Percentiles rank a stretch among this genome's conserved stretches.
These are phyloP conservation scores for Selenicereus undatus DNA, from an alignment of 148 eudicot species.

Conservation along the genomic window DNA sequence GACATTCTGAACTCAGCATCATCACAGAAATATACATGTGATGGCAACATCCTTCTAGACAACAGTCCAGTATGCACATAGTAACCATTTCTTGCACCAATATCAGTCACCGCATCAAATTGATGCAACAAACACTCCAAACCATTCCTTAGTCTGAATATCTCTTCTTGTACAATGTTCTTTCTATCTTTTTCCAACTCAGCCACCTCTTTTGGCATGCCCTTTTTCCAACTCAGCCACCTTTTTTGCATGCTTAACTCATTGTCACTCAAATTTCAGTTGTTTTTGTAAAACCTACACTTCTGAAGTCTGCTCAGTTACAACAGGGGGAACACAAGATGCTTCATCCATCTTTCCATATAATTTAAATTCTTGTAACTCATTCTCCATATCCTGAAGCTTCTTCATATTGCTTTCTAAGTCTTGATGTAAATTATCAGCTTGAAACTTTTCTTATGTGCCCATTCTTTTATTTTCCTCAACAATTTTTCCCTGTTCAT, in stretches of 20 bases:
- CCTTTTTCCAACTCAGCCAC: slow-evolving; percentile 40
- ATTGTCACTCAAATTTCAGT: slow-evolving; percentile 60
- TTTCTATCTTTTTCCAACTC: slow-evolving; percentile 51
- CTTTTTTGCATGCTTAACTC: slow-evolving; percentile 57
- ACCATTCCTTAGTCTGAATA: slow-evolving; percentile 46
- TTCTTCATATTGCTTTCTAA: slow-evolving; percentile 32
- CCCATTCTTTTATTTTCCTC: slow-evolving; percentile 36
- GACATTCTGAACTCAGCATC: slow-evolving; percentile 33
- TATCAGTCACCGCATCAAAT: slow-evolving; percentile 40
- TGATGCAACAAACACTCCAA: slow-evolving; percentile 38
- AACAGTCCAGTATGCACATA: slow-evolving; percentile 22
- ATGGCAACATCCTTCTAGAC: slow-evolving; percentile 23
- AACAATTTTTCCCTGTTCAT: slow-evolving; percentile 41
- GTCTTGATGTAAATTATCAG: slow-evolving; percentile 46
- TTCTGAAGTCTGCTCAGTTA: slow-evolving; percentile 31
- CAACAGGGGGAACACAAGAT: slow-evolving; percentile 10
- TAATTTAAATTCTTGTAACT: slow-evolving; percentile 26
- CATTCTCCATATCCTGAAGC: slow-evolving; percentile 37
- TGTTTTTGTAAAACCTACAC: slow-evolving; percentile 52
- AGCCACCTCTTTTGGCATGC: no score
- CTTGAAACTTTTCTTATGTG: slow-evolving; percentile 45
- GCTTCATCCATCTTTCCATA: slow-evolving; percentile 26
- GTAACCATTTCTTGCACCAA: slow-evolving; percentile 38
- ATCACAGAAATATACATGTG: slow-evolving; percentile 17
- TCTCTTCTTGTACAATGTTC: slow-evolving; percentile 41